Evolutionary conservation across 345 rosid species (phyloP).

Genomic region (Durio zibethinus): DNA sequence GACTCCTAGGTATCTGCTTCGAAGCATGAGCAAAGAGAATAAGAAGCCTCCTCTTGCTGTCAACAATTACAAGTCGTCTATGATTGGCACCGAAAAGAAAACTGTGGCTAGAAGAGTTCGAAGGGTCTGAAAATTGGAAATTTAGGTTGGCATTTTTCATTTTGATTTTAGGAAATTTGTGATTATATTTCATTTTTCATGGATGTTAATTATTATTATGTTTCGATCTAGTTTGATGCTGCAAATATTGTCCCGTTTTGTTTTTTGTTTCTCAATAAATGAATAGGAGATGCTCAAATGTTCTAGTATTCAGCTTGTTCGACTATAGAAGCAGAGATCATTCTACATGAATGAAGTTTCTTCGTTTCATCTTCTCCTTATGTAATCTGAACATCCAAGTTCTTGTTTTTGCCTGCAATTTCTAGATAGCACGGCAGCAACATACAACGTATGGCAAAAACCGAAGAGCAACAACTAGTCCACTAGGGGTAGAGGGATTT

Average conservation of each 20-base stretch:
- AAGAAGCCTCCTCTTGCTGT: slow-evolving; percentile 58
- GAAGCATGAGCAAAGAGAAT: slow-evolving; percentile 77
- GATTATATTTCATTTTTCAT: not conserved
- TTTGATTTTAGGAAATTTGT: not conserved
- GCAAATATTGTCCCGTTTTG: no score
- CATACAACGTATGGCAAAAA: not conserved
- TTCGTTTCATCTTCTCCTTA: not conserved
- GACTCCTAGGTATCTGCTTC: slow-evolving; percentile 62
- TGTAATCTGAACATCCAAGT: no score
- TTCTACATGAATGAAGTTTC: not conserved
- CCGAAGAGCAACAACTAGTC: not conserved
- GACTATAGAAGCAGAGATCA: not conserved
- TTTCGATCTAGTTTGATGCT: not conserved
- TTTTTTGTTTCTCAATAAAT: not conserved
- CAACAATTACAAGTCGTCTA: slow-evolving; percentile 24
- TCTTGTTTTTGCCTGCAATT: no score
- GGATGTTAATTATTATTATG: not conserved
- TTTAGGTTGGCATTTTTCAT: no score
- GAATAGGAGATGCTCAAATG: not conserved
- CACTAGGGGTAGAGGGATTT: not conserved
- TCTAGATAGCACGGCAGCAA: not conserved
- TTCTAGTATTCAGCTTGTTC: not conserved
- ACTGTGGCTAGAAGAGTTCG: slow-evolving; percentile 22
- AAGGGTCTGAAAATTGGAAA: slow-evolving; percentile 24
- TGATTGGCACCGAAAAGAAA: slow-evolving; percentile 27